These are phyloP conservation scores for Ampelocalamus luodianensis DNA, from an alignment of 176 grass and related monocot genomes.

Conservation along the genomic window DNA sequence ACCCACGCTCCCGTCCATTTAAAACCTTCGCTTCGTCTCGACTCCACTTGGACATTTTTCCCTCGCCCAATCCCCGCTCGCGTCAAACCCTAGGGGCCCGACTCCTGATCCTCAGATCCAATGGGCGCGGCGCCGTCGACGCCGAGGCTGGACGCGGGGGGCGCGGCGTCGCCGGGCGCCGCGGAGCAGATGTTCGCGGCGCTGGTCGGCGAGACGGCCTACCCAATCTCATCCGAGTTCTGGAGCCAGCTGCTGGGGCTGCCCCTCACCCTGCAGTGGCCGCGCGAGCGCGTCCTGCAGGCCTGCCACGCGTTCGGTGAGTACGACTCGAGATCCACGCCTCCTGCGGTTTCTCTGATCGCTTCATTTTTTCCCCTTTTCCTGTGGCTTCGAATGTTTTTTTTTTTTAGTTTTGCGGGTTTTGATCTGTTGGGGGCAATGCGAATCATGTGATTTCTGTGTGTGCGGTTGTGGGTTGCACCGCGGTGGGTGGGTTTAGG, in stretches of 20 bases:
- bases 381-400: neutral
- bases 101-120: slow-evolving; percentile 40
- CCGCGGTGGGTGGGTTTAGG: slow-evolving; percentile 26
- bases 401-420: neutral
- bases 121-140: slow-evolving; percentile 96
- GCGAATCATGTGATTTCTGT: slow-evolving; percentile 37
- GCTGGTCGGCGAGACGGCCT: slow-evolving; percentile 74
- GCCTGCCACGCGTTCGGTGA: slow-evolving; percentile 88
- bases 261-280: slow-evolving; percentile 90
- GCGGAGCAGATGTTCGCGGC: slow-evolving; percentile 85
- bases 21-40: slow-evolving; percentile 57
- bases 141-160: slow-evolving; percentile 57
- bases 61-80: slow-evolving; percentile 29
- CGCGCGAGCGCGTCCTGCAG: slow-evolving; percentile 86
- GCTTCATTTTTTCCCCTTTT: neutral
- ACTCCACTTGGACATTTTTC: slow-evolving; percentile 42
- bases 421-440: slow-evolving; percentile 34
- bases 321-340: slow-evolving; percentile 46
- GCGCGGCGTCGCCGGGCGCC: slow-evolving; percentile 40
- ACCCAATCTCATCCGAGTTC: slow-evolving; percentile 90
- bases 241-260: slow-evolving; percentile 92
- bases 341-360: neutral
- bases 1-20: slow-evolving; percentile 46
- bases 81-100: slow-evolving; percentile 50
- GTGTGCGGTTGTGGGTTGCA: neutral